Evolutionary conservation across 495 filamentous ascomycete genomes (phyloP), one percentile per base, ranked within the genome.

Genomic region (Talaromyces adpressus): DNA sequence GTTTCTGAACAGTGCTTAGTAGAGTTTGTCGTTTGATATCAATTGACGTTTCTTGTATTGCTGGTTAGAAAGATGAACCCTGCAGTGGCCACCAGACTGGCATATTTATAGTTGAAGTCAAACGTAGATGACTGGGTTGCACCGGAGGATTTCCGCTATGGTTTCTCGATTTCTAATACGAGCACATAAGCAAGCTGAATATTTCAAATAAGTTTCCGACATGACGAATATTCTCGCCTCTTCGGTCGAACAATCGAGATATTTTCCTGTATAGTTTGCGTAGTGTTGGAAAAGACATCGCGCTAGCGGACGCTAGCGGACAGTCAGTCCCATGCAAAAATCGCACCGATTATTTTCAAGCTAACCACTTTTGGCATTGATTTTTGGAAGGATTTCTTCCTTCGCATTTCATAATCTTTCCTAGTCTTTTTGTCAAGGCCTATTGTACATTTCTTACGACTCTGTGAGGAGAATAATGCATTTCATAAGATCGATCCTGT

Each of bases 271-370:
- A 27, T 27, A 27, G 27, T 27, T 27, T 27, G 27, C 5, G 6
- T 4, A 18, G 6, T 18, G 14, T 45, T 45, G 12, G 41, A 45
- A 45, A n/a, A 45, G n/a, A 45, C 18, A 45, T 45, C 41, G 41
- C 57, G 34, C 57, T 60, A 60, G 57, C 57, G 57, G 57, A 60
- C 32, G 41, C 32, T 36, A 36, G 32, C 32, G 32, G 32, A 36
- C 32, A 36, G 3, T 36, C 11, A 12, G 9, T 3, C 11, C 5
- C 29, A 30, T 30, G 7, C 29, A 30, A 30, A 30, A 30, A 30
- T 30, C 29, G 29, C 29, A 6, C 4, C 29, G 29, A 30, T 30
- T 30, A 30, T 30, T 7, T 30, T 30, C 6, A 30, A 30, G 6
- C 29, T 30, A 30, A 30, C 29, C 29, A 30, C 6, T 7, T 30